A percentile compares a stretch with the other conserved stretches of the same genome.
Conservation (phyloP, 169 alveolate genomes). For the Plasmodium adleri region DNA sequence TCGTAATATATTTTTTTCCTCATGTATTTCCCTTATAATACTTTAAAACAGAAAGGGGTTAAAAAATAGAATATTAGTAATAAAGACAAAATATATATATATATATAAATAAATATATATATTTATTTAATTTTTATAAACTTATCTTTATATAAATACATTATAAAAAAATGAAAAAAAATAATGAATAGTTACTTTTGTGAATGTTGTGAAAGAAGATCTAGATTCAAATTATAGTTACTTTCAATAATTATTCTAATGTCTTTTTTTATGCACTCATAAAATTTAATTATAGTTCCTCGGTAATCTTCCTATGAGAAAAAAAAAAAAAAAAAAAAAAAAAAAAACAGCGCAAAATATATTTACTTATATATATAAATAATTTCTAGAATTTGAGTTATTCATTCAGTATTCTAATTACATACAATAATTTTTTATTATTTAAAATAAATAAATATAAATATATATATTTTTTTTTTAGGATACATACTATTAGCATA, state of each 20-base stretch:
- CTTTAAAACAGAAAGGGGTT: conserved; percentile 18
- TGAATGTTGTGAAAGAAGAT: conserved; percentile 43
- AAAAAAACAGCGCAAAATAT: background rate
- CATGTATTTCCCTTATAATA: conserved; percentile 52
- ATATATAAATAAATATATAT: no score
- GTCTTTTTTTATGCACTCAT: conserved; percentile 67
- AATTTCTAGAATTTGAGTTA: no score
- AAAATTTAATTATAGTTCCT: conserved; percentile 36
- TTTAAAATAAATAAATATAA: background rate
- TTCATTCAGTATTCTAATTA: background rate
- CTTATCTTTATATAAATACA: background rate
- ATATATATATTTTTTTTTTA: background rate
- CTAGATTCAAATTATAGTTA: conserved; percentile 32
- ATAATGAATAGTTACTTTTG: conserved; percentile 29
- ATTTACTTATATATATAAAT: no score
- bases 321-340: background rate
- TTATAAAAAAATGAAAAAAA: background rate
- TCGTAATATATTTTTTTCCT: conserved; percentile 38
- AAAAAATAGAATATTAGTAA: conserved; percentile 16
- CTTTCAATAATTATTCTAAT: conserved; percentile 32
- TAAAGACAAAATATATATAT: background rate
- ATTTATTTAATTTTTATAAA: no score
- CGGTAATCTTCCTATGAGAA: conserved; percentile 62
- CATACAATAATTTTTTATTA: background rate
- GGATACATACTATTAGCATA: conserved; percentile 61